Conservation (phyloP, 805 yeast genomes). For the Debaryomyces castellii region DNA sequence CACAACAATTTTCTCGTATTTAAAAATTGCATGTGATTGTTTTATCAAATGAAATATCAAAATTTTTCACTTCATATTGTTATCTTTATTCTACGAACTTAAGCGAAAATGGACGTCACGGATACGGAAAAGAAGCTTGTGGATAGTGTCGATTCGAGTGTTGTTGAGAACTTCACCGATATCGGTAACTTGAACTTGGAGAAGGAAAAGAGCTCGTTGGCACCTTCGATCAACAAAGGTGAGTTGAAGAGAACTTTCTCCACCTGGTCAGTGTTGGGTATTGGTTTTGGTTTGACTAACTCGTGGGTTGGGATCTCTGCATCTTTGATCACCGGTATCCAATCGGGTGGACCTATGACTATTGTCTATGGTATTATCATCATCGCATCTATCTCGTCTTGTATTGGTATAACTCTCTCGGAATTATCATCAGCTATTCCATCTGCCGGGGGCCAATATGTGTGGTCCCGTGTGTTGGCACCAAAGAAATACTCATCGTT, state of each 20-base stretch:
- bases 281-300: constrained; percentile 60
- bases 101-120: not conserved
- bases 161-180: not conserved
- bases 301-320: constrained; percentile 65
- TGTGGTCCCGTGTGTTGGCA: constrained; percentile 57
- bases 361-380: constrained; percentile 58
- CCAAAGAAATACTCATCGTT: constrained; percentile 48
- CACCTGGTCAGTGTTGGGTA: constrained; percentile 47
- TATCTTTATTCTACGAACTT: not conserved
- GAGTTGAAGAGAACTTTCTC: constrained; percentile 27
- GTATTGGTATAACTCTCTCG: constrained; percentile 51
- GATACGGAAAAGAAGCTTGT: not conserved
- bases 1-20: not conserved
- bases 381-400: constrained; percentile 44
- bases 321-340: constrained; percentile 52
- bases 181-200: not conserved
- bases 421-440: constrained; percentile 56
- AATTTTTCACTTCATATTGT: not conserved
- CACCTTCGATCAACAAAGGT: constrained; percentile 4
- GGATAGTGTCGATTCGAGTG: not conserved
- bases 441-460: constrained; percentile 59
- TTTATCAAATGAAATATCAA: not conserved
- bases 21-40: not conserved
- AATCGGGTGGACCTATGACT: constrained; percentile 58
- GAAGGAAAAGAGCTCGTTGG: not conserved